A percentile compares a stretch with the other conserved stretches of the same genome.
phyloP scores from a whole-genome alignment of 345 rosid genomes.

The Hibiscus trionum region DNA sequence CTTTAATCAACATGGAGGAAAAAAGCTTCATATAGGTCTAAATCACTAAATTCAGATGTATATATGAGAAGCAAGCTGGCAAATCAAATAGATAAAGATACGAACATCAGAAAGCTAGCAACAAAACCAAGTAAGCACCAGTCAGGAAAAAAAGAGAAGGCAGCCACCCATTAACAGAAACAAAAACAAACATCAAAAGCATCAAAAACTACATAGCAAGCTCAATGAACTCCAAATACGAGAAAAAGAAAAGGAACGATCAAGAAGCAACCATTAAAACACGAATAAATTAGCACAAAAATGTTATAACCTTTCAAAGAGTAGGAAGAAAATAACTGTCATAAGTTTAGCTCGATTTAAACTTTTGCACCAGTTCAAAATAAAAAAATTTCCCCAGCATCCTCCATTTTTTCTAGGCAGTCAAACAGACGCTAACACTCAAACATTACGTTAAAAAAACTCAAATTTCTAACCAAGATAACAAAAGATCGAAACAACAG shows the following conservation, averaged over 20 bases:
- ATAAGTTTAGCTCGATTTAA: not conserved
- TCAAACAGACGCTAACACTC: constrained; percentile 3
- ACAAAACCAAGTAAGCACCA: not conserved
- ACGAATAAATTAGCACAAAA: too few species aligned
- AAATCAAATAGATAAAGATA: not conserved
- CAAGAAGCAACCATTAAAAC: not conserved
- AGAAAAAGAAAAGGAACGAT: not conserved
- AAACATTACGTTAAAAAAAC: constrained; percentile 7
- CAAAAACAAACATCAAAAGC: not conserved
- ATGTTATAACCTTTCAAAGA: not conserved
- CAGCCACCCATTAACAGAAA: too few species aligned
- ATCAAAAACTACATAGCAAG: not conserved
- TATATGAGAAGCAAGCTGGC: not conserved
- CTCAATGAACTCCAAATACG: not conserved
- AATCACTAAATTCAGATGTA: not conserved
- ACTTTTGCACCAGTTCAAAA: not conserved
- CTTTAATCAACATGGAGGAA: not conserved
- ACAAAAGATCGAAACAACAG: not conserved
- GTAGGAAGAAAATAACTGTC: not conserved
- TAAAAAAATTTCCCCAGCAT: not conserved
- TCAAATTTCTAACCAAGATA: constrained; percentile 4
- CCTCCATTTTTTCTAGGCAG: not conserved
- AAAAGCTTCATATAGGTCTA: not conserved
- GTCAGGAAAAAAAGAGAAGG: not conserved
- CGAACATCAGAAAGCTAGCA: not conserved